Percentiles rank a stretch among this genome's conserved stretches.
Conservation (phyloP, 495 filamentous ascomycete species). For the Podospora tetraspora region DNA sequence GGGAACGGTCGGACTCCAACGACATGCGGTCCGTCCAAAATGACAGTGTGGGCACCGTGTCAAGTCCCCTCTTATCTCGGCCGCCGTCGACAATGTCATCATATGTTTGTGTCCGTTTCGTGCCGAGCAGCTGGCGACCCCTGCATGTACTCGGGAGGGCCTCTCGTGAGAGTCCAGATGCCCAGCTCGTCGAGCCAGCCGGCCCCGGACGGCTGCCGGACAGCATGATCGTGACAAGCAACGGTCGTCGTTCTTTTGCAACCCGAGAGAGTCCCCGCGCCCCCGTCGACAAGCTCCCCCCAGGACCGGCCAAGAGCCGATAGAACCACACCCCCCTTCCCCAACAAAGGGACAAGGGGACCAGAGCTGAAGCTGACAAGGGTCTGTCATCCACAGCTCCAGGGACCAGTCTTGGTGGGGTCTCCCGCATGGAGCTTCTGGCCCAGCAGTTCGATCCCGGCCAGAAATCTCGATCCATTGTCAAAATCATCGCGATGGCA, state of each 20-base stretch:
- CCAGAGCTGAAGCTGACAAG: not conserved
- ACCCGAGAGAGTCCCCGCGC: not conserved
- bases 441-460: conserved; percentile 19
- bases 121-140: not conserved
- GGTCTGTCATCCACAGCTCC: not conserved
- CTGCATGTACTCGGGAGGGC: not conserved
- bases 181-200: not conserved
- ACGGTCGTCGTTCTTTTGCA: not conserved
- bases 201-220: not conserved
- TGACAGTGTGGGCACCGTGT: not conserved
- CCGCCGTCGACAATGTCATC: not conserved
- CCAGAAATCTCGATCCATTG: conserved; percentile 26
- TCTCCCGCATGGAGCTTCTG: conserved; percentile 16
- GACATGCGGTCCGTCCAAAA: not conserved
- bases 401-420: conserved; percentile 15
- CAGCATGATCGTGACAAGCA: not conserved
- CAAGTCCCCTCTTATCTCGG: not conserved
- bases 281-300: not conserved
- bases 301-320: not conserved
- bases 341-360: not conserved
- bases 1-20: not conserved
- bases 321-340: not conserved
- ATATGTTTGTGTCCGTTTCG: not conserved
- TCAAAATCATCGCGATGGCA: conserved; percentile 18
- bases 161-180: not conserved